Evolutionary conservation across 495 filamentous ascomycete genomes (phyloP), one percentile per base, ranked within the genome.

Genomic region (Neurospora sp.): DNA sequence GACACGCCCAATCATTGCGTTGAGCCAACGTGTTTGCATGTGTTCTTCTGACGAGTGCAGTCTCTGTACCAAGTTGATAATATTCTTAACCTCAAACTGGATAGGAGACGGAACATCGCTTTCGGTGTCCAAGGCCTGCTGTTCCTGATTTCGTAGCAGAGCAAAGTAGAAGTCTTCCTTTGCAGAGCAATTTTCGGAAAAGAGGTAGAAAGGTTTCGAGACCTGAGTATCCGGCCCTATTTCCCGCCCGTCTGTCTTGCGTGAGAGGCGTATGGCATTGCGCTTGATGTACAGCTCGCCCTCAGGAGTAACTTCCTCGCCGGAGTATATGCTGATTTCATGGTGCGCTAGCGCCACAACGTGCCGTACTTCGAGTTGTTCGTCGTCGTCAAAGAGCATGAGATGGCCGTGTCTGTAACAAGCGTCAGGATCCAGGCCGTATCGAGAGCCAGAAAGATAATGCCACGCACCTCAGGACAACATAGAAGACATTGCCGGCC

Each of bases 91-190:
- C 38, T 96, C 90, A 77, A 94, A 97, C n/a, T 89, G 84, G 71
- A 94, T 89, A 19, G 91, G 92, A 39, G 86, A 86, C 8, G 95
- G 94, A 0, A 90, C 88, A 15, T 84, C 85, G 69, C 89, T 85
- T 24, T 84, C 81, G 8, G 86, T 83, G 54, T 88, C 82, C 71
- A 87, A 83, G 28, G 86, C 85, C 54, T 66, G 54, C 76, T 89
- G 90, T 69, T 93, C 90, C 78, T 97, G 93, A 74, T 94, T 96
- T 73, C 92, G 88, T 19, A 99, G 86, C 75, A 99, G 86, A 24
- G 94, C 92, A 80, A 96, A 93, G 81, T 99, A 99, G 84, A 99
- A 98, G 76, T 99, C 96, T 79, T 99, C 96, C 82, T 99, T 98
- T 28, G 95, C 92, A 0, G 93, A 97, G 77, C 92, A 91, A 74